These are phyloP conservation scores for Nitzschia inconspicua DNA, from an alignment of 108 stramenopile genomes.

Conservation along the genomic window DNA sequence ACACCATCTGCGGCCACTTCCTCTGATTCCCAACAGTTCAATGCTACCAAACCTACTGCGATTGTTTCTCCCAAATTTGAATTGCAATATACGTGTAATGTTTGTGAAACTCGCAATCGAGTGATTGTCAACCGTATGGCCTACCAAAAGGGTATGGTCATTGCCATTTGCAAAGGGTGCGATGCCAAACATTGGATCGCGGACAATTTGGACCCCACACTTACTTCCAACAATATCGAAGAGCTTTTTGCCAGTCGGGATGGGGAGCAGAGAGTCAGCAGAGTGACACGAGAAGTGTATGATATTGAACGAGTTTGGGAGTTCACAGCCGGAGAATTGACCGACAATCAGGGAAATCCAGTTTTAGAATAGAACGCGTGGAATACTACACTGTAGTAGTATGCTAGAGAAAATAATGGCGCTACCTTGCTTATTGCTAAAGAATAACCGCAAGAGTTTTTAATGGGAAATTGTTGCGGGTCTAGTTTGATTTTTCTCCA, in stretches of 20 bases:
- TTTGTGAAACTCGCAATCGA: conserved; percentile 63
- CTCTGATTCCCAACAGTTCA: background rate
- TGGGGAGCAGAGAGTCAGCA: conserved; percentile 16
- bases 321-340: conserved; percentile 19
- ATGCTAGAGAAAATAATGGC: too few species aligned
- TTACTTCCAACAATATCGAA: conserved; percentile 52
- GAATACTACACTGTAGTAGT: too few species aligned
- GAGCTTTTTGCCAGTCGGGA: conserved; percentile 32
- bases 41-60: background rate
- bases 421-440: too few species aligned
- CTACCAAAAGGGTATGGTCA: conserved; percentile 72
- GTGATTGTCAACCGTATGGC: conserved; percentile 49
- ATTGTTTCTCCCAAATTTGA: conserved; percentile 52
- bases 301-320: conserved; percentile 28
- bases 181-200: conserved; percentile 68
- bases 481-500: too few species aligned
- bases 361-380: conserved; percentile 25
- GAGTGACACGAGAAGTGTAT: conserved; percentile 39
- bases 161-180: conserved; percentile 71
- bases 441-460: too few species aligned
- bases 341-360: conserved; percentile 31
- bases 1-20: background rate
- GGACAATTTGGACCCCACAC: conserved; percentile 52
- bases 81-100: conserved; percentile 80
- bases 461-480: too few species aligned